Conservation (phyloP, 306 rosid species). For the Citrullus colocynthis region DNA sequence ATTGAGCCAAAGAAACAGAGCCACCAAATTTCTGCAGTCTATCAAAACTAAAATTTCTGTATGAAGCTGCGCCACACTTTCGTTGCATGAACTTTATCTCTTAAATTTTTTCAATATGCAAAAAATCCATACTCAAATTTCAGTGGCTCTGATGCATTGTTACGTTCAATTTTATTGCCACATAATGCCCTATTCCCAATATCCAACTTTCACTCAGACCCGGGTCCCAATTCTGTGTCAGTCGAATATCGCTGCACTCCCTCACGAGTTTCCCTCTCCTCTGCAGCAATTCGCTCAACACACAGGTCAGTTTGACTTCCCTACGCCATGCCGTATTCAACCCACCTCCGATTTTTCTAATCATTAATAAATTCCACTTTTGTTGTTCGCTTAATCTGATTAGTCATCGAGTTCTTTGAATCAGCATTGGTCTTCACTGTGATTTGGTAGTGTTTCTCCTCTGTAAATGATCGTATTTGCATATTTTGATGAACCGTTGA, state of each 20-base stretch:
- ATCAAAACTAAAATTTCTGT: constrained; percentile 3
- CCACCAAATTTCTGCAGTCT: background rate
- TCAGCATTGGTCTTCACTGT: background rate
- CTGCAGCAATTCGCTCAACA: background rate
- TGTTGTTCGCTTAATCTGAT: background rate
- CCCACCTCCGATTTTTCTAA: background rate
- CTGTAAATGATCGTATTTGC: background rate
- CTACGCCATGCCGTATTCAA: background rate
- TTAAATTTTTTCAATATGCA: constrained; percentile 4
- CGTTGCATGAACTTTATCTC: constrained; percentile 45
- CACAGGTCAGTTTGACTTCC: constrained; percentile 5
- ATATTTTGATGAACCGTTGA: background rate
- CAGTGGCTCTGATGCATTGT: constrained; percentile 75
- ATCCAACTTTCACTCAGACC: background rate
- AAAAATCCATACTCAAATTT: constrained; percentile 35
- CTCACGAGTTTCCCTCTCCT: background rate
- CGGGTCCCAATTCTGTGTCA: background rate
- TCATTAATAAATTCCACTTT: background rate
- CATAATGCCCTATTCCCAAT: constrained; percentile 10
- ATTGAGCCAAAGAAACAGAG: background rate
- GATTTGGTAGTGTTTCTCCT: background rate
- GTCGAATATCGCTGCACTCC: background rate
- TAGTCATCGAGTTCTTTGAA: background rate
- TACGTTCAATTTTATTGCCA: constrained; percentile 32
- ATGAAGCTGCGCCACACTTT: constrained; percentile 71